phyloP scores from a whole-genome alignment of 169 alveolate species.

The Plasmodium vinckei region DNA sequence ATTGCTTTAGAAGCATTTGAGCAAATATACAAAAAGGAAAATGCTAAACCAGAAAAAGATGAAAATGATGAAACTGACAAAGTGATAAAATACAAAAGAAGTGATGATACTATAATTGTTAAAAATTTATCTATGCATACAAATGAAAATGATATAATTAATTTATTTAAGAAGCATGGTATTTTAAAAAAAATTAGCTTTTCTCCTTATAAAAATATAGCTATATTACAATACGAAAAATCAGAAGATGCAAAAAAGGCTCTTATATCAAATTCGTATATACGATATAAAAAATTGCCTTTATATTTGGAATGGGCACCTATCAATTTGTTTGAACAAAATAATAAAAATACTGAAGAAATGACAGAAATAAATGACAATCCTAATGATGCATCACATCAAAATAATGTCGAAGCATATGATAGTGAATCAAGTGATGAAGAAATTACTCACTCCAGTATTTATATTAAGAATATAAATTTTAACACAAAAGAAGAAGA shows the following conservation, averaged over 20 bases:
- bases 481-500: constrained; percentile 89
- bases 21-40: constrained; percentile 73
- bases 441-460: constrained; percentile 80
- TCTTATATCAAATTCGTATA: constrained; percentile 90
- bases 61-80: constrained; percentile 21
- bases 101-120: constrained; percentile 80
- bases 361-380: constrained; percentile 27
- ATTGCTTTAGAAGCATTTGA: constrained; percentile 90
- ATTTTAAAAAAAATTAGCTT: constrained; percentile 85
- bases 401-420: constrained; percentile 11
- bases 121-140: constrained; percentile 84
- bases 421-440: constrained; percentile 71
- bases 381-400: constrained; percentile 26
- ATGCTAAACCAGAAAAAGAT: constrained; percentile 13
- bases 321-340: constrained; percentile 71
- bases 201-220: constrained; percentile 93
- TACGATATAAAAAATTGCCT: constrained; percentile 89
- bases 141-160: constrained; percentile 85
- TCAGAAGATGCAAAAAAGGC: constrained; percentile 90
- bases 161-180: constrained; percentile 90
- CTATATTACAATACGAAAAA: constrained; percentile 90
- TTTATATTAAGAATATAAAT: constrained; percentile 93
- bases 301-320: constrained; percentile 96
- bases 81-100: constrained; percentile 55
- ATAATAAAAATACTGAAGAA: not conserved